Evolutionary conservation across 2,329 filamentous ascomycete species (phyloP), one percentile per base, ranked within the genome.

Genomic region (Trichoderma oligosporum): DNA sequence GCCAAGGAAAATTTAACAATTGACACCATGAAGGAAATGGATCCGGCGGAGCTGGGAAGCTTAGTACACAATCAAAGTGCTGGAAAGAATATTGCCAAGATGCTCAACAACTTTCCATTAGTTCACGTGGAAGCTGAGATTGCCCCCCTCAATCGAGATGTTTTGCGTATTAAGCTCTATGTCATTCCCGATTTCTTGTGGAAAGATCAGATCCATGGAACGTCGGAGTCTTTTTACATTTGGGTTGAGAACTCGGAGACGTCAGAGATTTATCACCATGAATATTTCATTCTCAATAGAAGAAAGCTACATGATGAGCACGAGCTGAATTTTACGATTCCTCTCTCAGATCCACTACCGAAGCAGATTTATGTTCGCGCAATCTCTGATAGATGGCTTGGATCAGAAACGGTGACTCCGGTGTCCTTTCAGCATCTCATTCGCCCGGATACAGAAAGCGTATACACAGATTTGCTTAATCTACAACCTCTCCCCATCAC

Each of bases 211-310:
- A 83, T 96, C 59, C 92, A 99, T 68, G 95, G 95, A 16, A 91
- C 86, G 2, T 97, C 93, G 0, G 94, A 99, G 68, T 93, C 93
- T 4, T 99, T 95, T 74, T 99, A 95, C 82, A 88, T 99, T 58
- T 99, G 94, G 95, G 93, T 99, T 3, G 94, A 99, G 71, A 96
- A 97, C 69, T 97, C 93, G 0, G 94, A 97, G 66, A 97, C 92
- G 0, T 92, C 91, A 0, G 92, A 97, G 71, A 97, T 99, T 38
- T 97, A 96, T 66, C 94, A 99, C 66, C 90, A 97, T 63, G 94
- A 99, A 70, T 97, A 88, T 73, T 97, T 99, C 74, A 94, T 99
- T 57, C 80, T 99, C 5, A 95, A 85, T 61, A 82, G 91, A 61
- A 89, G 84, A 72, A 97, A 96, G 78, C 79, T 99, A 2, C 84